Conservation (phyloP, 768 basidiomycete species). For the Leccinum sublutescens region DNA sequence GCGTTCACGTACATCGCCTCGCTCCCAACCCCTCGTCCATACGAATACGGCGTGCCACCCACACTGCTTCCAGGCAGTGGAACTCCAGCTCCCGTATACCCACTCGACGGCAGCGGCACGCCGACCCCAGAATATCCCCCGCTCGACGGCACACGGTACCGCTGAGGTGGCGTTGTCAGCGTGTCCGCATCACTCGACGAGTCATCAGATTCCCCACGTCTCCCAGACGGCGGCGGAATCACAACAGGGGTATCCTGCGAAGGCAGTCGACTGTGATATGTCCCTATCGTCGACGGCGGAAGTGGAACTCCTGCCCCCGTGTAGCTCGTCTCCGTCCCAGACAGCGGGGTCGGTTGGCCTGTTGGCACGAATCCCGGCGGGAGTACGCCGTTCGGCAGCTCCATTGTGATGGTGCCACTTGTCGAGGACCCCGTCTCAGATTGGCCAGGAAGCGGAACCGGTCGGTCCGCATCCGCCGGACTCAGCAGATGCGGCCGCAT, state of each 20-base stretch:
- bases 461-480: slow-evolving; percentile 10
- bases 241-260: slow-evolving; percentile 23
- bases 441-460: slow-evolving; percentile 30
- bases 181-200: slow-evolving; percentile 37
- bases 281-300: slow-evolving; percentile 28
- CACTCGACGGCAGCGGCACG: neutral
- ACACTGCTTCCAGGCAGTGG: slow-evolving; percentile 8
- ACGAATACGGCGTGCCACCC: slow-evolving; percentile 22
- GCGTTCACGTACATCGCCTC: slow-evolving; percentile 12
- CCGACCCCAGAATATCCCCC: slow-evolving; percentile 13
- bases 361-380: slow-evolving; percentile 39
- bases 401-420: slow-evolving; percentile 23
- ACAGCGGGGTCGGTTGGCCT: slow-evolving; percentile 20
- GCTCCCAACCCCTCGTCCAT: slow-evolving; percentile 15
- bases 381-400: slow-evolving; percentile 26
- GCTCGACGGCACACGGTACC: slow-evolving; percentile 22
- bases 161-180: slow-evolving; percentile 32
- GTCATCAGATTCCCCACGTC: slow-evolving; percentile 26
- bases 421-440: slow-evolving; percentile 4
- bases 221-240: slow-evolving; percentile 29
- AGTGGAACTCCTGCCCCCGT: slow-evolving; percentile 32
- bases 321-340: slow-evolving; percentile 17
- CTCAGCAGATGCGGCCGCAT: no score
- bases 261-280: slow-evolving; percentile 26
- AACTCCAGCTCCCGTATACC: slow-evolving; percentile 3